These are phyloP conservation scores for Trametes polyzona DNA, from an alignment of 1,284 basidiomycete species.

Conservation along the genomic window DNA sequence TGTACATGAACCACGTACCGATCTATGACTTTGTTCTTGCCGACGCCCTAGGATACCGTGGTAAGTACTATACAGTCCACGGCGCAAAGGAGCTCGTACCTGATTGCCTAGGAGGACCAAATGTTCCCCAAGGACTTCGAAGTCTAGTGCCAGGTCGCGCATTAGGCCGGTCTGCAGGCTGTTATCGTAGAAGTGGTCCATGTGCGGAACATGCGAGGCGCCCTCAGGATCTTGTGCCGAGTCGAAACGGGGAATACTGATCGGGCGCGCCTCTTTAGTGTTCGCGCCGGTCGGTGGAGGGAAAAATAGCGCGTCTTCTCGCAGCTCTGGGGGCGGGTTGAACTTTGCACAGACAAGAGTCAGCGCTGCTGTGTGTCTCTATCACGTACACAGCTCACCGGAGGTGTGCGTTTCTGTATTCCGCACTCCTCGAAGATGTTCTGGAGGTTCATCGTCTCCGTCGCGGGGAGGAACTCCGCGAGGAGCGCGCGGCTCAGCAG, in stretches of 20 bases:
- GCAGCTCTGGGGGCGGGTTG: slow-evolving; percentile 49
- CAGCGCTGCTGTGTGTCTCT: neutral
- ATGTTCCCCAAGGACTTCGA: slow-evolving; percentile 63
- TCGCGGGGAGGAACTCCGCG: slow-evolving; percentile 61
- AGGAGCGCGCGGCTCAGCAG: slow-evolving; percentile 56
- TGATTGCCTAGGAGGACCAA: slow-evolving; percentile 70
- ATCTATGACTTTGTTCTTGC: slow-evolving; percentile 72
- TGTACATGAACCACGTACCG: slow-evolving; percentile 41
- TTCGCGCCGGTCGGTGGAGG: slow-evolving; percentile 42
- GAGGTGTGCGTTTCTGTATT: slow-evolving; percentile 46
- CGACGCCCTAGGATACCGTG: slow-evolving; percentile 51
- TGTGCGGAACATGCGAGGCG: slow-evolving; percentile 61
- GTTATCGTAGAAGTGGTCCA: slow-evolving; percentile 73
- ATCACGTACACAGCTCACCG: slow-evolving; percentile 38
- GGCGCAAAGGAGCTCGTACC: slow-evolving; percentile 35
- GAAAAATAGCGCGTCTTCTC: slow-evolving; percentile 48
- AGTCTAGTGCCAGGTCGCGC: slow-evolving; percentile 63
- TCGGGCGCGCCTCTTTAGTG: slow-evolving; percentile 35
- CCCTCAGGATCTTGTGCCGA: slow-evolving; percentile 53
- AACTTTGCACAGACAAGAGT: slow-evolving; percentile 39
- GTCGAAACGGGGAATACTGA: slow-evolving; percentile 54
- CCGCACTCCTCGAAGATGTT: slow-evolving; percentile 53
- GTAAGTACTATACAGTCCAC: neutral
- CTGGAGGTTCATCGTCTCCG: slow-evolving; percentile 59
- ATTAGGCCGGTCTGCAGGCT: slow-evolving; percentile 67